Base-by-base conservation (phyloP, 1,284 basidiomycete species). In the Trichosporon sp. region DNA sequence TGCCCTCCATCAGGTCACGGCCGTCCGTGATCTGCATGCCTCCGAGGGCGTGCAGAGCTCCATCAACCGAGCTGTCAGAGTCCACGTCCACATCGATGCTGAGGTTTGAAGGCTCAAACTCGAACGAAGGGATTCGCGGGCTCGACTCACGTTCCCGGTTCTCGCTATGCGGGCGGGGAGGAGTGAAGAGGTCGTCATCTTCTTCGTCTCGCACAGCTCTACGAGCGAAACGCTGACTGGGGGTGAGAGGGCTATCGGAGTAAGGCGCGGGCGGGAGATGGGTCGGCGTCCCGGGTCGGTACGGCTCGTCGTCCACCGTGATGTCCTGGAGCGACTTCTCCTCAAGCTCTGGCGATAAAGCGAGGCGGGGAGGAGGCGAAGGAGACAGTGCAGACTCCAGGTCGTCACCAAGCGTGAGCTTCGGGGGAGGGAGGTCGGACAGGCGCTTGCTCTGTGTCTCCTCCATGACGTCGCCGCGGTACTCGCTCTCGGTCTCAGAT, bases 51-150 rank as follows among this genome's bases (percentile, higher is more conserved):
- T 35, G 59, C 31, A 35, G 31, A 35, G 59, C 59, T 14, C 59
- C 59, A 14, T 63, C 59, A 6, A 63, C 12, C 59, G 59, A 63
- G 59, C n/a, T 31, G 59, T 63, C 59, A 5, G 59, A 63, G 32
- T n/a, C 59, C 32, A 63, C 59, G 32, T n/a, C 59, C 59, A 63
- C 59, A 21, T 73, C 71, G 10, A 73, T 68, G 26, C 69, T 70
- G 14, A 73, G 32, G 46, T 75, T 63, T 12, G 59, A 63, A 6
- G 59, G 59, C 35, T 63, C 83, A 67, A 83, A 81, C 38, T 83
- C 78, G 69, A 84, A 81, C 69, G 75, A 76, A 3, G 83, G 83
- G 63, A 84, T 77, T 0, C 78, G 78, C 1, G 82, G 81, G 54
- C 77, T 80, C 4, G 80, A 77, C 66, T 76, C 71, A 40, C 75